phyloP scores from a whole-genome alignment of 352 stramenopile genomes.

The Peronospora farinosa region DNA sequence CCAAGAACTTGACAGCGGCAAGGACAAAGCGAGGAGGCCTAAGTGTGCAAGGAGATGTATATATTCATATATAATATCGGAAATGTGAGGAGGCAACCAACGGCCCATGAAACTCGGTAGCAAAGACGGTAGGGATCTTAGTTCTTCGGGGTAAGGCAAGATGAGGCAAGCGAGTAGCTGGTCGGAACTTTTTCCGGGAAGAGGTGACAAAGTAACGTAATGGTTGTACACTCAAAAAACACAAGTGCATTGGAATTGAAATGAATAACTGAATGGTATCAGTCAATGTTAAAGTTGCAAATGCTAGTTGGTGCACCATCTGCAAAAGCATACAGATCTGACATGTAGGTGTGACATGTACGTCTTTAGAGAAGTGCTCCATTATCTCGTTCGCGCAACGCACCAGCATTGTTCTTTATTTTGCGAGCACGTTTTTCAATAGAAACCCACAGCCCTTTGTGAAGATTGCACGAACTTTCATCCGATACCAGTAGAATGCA shows the following conservation, averaged over 20 bases:
- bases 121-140: slow-evolving; percentile 6
- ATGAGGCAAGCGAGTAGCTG: slow-evolving; percentile 2
- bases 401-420: too few relatives aligned
- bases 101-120: slow-evolving; percentile 8
- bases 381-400: too few relatives aligned
- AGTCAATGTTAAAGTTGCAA: too few relatives aligned
- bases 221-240: slow-evolving; percentile 20
- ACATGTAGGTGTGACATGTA: too few relatives aligned
- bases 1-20: neutral
- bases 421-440: too few relatives aligned
- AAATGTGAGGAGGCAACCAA: slow-evolving; percentile 5
- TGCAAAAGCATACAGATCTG: too few relatives aligned
- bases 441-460: too few relatives aligned
- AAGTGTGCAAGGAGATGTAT: slow-evolving; percentile 13
- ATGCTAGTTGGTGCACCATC: too few relatives aligned
- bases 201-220: slow-evolving; percentile 18
- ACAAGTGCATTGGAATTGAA: neutral
- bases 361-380: too few relatives aligned
- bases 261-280: too few relatives aligned
- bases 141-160: slow-evolving; percentile 6
- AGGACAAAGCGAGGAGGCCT: slow-evolving; percentile 1
- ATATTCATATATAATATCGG: slow-evolving; percentile 28
- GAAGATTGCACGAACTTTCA: too few relatives aligned
- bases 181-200: neutral
- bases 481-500: too few relatives aligned